Conservation (phyloP, 768 basidiomycete species). For the Kwoniella mangroviensis region DNA sequence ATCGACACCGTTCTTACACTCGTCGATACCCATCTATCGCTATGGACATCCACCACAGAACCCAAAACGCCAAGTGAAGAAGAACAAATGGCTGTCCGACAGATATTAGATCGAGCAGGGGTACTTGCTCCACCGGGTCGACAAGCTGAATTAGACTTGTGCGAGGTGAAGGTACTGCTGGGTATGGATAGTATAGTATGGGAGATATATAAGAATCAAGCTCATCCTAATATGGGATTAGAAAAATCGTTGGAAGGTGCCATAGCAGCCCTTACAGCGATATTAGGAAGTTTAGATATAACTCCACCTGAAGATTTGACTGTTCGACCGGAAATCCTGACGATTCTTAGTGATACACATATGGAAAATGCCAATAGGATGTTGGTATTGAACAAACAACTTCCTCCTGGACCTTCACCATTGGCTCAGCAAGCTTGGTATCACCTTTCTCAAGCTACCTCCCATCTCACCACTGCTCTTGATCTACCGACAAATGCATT, state of each 20-base stretch:
- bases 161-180: conserved; percentile 48
- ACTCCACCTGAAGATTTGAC: conserved; percentile 41
- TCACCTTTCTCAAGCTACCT: conserved; percentile 40
- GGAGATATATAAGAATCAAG: conserved; percentile 42
- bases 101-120: conserved; percentile 36
- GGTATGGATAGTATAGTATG: conserved; percentile 47
- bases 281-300: conserved; percentile 36
- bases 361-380: conserved; percentile 34
- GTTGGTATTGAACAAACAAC: conserved; percentile 31
- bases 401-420: conserved; percentile 41
- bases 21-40: conserved; percentile 36
- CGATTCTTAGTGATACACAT: conserved; percentile 45
- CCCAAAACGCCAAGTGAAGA: conserved; percentile 33
- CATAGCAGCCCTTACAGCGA: conserved; percentile 28
- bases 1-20: conserved; percentile 45
- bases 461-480: conserved; percentile 34
- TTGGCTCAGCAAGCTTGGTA: conserved; percentile 48
- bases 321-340: conserved; percentile 44
- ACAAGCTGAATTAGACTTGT: conserved; percentile 51
- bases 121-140: conserved; percentile 27
- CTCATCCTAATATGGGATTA: conserved; percentile 33
- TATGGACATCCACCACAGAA: conserved; percentile 40
- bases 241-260: conserved; percentile 47
- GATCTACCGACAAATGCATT: conserved; percentile 34
- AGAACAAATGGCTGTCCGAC: conserved; percentile 40